Base-by-base conservation (phyloP, 768 basidiomycete genomes). In the Daedaleopsis sinensis region DNA sequence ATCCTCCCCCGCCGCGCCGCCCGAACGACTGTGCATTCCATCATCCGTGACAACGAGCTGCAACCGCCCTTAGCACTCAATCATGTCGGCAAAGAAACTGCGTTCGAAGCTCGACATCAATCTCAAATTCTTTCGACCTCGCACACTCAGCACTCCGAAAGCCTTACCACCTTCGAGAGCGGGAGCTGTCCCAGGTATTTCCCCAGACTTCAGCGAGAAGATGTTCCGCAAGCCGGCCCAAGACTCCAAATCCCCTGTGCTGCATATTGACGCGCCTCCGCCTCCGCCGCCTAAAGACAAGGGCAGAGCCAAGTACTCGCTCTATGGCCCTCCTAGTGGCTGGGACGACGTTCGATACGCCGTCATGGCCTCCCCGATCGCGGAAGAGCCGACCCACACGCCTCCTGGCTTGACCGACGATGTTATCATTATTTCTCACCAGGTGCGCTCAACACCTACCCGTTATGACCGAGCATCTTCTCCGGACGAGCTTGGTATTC, bases 261-360 rank as follows among this genome's bases (percentile, higher is more conserved):
- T 50, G 46, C 23, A 43, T 13, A 11, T 23, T 48, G 10, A 23
- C 4, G 18, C 55, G 1, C 61, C 67, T 1, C 67, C 67, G 1
- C 66, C 66, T 12, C 61, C 61, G 1, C 67, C 67, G 3, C 67
- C 67, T 19, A 67, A 67, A 46, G 66, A 67, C 58, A 52, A 42
- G 47, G 23, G 24, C 56, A 19, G 38, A 18, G 47, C 54, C 24
- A 19, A 12, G 11, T 52, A 55, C 36, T 55, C 52, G 19, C 15
- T 58, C 44, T 52, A 58, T 48, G 53, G 23, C 32, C n/a, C 42
- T 11, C 18, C 21, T 8, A 18, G 3, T 18, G 51, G 55, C 24
- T 67, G 64, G 64, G 56, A 67, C 47, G 61, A 65, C 21, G 55
- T 67, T 38, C 62, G 64, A 42, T 52, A 65, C 43, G 61, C 64